phyloP scores from a whole-genome alignment of 805 yeast genomes.

The Cyberlindnera maritima region DNA sequence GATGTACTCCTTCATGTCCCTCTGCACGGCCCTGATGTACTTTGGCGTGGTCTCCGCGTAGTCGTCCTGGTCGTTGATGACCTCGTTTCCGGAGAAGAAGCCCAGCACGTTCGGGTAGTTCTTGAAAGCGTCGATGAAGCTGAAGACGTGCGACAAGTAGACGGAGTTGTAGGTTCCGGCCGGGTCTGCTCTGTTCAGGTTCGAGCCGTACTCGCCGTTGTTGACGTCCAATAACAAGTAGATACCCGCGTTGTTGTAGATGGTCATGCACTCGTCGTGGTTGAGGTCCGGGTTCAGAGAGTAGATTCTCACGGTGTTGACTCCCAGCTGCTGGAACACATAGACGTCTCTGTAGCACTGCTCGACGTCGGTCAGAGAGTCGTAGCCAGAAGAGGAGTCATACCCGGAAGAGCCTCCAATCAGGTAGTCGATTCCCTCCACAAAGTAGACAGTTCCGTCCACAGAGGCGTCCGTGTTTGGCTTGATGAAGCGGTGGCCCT shows the following conservation, averaged over 20 bases:
- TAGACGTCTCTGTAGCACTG: conserved; percentile 79
- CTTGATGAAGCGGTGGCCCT: conserved; percentile 57
- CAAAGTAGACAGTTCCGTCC: conserved; percentile 63
- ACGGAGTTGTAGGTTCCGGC: conserved; percentile 62
- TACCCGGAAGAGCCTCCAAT: conserved; percentile 84
- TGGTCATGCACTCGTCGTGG: conserved; percentile 92
- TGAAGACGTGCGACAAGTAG: conserved; percentile 78
- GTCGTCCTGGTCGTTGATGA: conserved; percentile 73
- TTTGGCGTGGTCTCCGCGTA: conserved; percentile 63
- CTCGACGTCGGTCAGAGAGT: conserved; percentile 69
- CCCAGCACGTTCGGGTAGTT: conserved; percentile 82
- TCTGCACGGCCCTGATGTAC: conserved; percentile 84
- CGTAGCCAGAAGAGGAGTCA: conserved; percentile 36
- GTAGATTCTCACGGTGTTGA: conserved; percentile 83
- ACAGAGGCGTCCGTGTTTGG: conserved; percentile 44
- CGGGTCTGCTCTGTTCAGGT: conserved; percentile 73
- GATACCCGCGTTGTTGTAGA: conserved; percentile 85
- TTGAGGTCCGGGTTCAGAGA: conserved; percentile 77
- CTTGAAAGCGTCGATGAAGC: conserved; percentile 81
- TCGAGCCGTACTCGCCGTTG: conserved; percentile 63
- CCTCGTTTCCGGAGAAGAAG: conserved; percentile 89
- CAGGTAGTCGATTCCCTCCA: conserved; percentile 89
- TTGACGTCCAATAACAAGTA: conserved; percentile 85
- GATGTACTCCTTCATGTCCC: conserved; percentile 87
- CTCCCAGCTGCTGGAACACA: conserved; percentile 74